phyloP scores from a whole-genome alignment of 1,284 basidiomycete genomes.

The Fomitopsis palustris region DNA sequence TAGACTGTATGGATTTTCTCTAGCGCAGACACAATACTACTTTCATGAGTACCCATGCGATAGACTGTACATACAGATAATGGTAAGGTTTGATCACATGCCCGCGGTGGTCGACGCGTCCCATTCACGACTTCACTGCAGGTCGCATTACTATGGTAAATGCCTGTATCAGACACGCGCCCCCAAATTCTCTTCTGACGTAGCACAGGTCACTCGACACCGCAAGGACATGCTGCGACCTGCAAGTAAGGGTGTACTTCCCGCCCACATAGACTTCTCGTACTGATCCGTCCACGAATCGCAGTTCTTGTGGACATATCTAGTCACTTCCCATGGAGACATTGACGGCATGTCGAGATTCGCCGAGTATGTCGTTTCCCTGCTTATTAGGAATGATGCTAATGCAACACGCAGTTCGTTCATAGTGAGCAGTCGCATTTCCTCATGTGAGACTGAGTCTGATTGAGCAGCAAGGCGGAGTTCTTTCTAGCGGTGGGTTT shows the following conservation, averaged over 20 bases:
- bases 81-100: not conserved
- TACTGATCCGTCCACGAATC: not conserved
- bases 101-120: not conserved
- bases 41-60: not conserved
- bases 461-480: not conserved
- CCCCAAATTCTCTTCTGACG: too few relatives aligned
- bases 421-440: not conserved
- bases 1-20: not conserved
- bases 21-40: not conserved
- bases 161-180: not conserved
- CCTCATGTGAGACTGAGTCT: not conserved
- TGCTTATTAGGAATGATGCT: not conserved
- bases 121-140: not conserved
- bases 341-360: not conserved
- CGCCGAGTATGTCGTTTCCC: not conserved
- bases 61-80: not conserved
- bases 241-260: not conserved
- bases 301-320: not conserved
- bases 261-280: not conserved
- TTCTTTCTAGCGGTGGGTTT: not conserved
- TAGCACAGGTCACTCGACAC: not conserved
- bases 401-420: not conserved
- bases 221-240: not conserved
- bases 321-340: not conserved
- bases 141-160: not conserved